Conservation (phyloP, 192 early-diverging fungal genomes). For the Piromyces sp. region DNA sequence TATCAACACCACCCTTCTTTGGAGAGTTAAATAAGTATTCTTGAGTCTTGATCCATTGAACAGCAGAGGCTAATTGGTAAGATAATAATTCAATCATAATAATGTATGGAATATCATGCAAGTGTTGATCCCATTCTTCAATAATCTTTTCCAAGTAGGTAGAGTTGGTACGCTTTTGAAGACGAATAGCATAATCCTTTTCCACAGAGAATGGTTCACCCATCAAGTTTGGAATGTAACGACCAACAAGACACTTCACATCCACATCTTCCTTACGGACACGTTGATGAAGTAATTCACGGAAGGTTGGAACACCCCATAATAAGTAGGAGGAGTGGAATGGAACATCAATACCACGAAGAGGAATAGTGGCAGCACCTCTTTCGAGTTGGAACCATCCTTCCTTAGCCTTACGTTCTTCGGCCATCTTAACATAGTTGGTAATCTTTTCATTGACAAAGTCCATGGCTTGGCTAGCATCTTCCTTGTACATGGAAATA, state of each 20-base stretch:
- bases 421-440: constrained; percentile 44
- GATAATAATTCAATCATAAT: constrained; percentile 76
- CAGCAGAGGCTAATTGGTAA: constrained; percentile 83
- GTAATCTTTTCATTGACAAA: constrained; percentile 58
- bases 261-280: constrained; percentile 67
- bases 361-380: constrained; percentile 76
- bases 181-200: constrained; percentile 56
- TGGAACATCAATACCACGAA: constrained; percentile 85
- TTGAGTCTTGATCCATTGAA: constrained; percentile 90
- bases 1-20: constrained; percentile 28
- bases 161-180: constrained; percentile 53
- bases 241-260: constrained; percentile 57
- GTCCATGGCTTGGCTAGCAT: constrained; percentile 61
- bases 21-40: constrained; percentile 49
- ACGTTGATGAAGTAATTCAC: constrained; percentile 65
- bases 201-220: constrained; percentile 68
- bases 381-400: constrained; percentile 58
- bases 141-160: constrained; percentile 56
- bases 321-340: constrained; percentile 91
- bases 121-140: constrained; percentile 57
- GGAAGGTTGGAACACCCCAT: constrained; percentile 83
- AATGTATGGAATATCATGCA: constrained; percentile 51
- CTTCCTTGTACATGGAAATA: constrained; percentile 34
- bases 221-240: constrained; percentile 91
- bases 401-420: constrained; percentile 32